Percentiles rank a stretch among this genome's conserved stretches.
These are phyloP conservation scores for Tritrichomonas musculus DNA, from an alignment of 208 protist species.

Conservation along the genomic window DNA sequence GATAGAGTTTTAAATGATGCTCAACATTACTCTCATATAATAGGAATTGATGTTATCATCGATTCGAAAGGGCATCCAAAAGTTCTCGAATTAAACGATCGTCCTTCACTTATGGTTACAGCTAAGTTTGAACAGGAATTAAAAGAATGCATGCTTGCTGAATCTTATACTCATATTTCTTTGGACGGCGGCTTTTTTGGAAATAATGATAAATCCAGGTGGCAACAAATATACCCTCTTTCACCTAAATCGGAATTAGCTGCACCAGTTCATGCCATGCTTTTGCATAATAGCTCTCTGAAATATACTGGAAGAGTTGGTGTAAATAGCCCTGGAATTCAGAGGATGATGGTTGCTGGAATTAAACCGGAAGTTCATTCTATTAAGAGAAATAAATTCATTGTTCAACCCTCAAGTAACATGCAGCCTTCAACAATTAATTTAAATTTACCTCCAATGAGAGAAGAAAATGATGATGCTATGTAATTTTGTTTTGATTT, in stretches of 20 bases:
- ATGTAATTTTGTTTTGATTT: too few relatives aligned
- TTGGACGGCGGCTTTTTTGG: background rate
- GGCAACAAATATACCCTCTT: background rate
- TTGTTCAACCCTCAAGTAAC: too few relatives aligned
- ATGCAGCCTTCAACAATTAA: too few relatives aligned
- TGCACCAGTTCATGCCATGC: background rate
- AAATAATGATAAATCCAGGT: background rate
- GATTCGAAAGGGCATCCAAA: background rate
- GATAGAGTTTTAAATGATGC: background rate
- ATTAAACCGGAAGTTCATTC: background rate
- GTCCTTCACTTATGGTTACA: background rate
- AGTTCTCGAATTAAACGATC: background rate
- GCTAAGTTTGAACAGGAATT: background rate
- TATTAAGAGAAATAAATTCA: too few relatives aligned
- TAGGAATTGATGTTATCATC: conserved; percentile 25
- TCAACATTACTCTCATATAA: background rate
- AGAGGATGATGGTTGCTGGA: background rate
- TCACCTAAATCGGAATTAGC: background rate
- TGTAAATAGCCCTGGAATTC: background rate
- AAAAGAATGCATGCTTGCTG: background rate
- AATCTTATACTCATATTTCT: background rate
- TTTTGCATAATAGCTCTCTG: background rate
- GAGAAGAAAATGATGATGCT: too few relatives aligned
- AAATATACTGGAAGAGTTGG: background rate
- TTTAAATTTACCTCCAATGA: too few relatives aligned